These are phyloP conservation scores for Xylaria cubensis DNA, from an alignment of 495 filamentous ascomycete species.

Conservation along the genomic window DNA sequence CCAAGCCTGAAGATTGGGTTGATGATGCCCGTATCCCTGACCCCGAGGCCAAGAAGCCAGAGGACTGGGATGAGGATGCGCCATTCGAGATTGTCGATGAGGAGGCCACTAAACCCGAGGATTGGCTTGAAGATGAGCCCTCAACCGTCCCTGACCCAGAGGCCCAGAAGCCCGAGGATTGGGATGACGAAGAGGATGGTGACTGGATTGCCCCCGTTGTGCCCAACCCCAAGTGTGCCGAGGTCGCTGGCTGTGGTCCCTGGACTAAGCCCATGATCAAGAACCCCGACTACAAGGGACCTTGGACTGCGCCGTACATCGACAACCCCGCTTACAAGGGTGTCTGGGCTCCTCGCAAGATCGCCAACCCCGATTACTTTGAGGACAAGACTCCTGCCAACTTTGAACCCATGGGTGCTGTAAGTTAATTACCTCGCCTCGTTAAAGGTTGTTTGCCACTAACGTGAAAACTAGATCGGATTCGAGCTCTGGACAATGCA, in stretches of 20 bases:
- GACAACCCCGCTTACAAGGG: conserved; percentile 99
- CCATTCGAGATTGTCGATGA: conserved; percentile 95
- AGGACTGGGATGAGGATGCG: conserved; percentile 99
- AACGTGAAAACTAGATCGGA: conserved; percentile 68
- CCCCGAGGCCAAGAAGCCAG: conserved; percentile 93
- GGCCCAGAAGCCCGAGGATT: conserved; percentile 98
- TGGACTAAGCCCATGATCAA: conserved; percentile 93
- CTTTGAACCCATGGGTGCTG: conserved; percentile 97
- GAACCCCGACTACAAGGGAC: conserved; percentile 99
- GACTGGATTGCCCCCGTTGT: conserved; percentile 96
- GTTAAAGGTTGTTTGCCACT: conserved; percentile 18
- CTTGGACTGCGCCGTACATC: conserved; percentile 91
- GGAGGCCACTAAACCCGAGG: conserved; percentile 87
- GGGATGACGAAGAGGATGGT: conserved; percentile 99
- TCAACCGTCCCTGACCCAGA: conserved; percentile 89
- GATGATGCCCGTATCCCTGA: conserved; percentile 90
- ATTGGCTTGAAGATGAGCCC: conserved; percentile 96
- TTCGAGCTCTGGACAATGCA: conserved; percentile 99
- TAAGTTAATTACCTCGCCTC: conserved; percentile 55
- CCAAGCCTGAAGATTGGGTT: conserved; percentile 95
- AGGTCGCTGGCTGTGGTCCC: conserved; percentile 90
- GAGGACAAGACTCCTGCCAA: conserved; percentile 97
- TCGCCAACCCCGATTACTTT: conserved; percentile 94
- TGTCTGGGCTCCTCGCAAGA: conserved; percentile 91
- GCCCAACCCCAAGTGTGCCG: conserved; percentile 93